These are phyloP conservation scores for Colletotrichum scovillei DNA, from an alignment of 2,329 filamentous ascomycete species.

Conservation along the genomic window DNA sequence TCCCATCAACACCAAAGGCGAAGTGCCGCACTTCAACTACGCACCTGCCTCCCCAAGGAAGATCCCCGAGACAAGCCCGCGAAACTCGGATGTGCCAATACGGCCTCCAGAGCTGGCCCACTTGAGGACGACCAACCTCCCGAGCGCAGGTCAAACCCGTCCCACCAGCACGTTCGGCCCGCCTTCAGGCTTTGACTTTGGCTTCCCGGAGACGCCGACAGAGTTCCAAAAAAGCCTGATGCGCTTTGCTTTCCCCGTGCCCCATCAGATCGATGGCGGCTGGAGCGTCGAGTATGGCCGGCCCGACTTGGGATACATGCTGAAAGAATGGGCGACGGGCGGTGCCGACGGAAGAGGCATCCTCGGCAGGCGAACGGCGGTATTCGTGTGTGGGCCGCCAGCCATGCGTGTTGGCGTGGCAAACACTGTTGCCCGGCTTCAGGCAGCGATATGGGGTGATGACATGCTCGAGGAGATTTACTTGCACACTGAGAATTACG, in stretches of 20 bases:
- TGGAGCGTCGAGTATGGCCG: conserved; percentile 95
- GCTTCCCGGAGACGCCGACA: conserved; percentile 85
- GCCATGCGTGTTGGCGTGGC: conserved; percentile 89
- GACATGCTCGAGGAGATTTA: conserved; percentile 88
- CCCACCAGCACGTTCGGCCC: conserved; percentile 69
- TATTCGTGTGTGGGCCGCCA: conserved; percentile 93
- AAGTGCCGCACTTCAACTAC: conserved; percentile 69
- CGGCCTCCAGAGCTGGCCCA: conserved; percentile 67
- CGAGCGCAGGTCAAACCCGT: conserved; percentile 46
- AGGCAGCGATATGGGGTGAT: conserved; percentile 85
- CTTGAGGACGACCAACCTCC: conserved; percentile 60
- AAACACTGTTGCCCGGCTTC: conserved; percentile 84
- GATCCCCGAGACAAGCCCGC: conserved; percentile 38
- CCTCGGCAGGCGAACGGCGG: conserved; percentile 84
- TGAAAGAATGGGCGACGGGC: conserved; percentile 83
- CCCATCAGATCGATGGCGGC: conserved; percentile 77
- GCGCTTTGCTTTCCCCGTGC: conserved; percentile 86
- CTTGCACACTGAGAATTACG: conserved; percentile 95
- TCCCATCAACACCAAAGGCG: conserved; percentile 58
- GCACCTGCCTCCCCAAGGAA: conserved; percentile 57
- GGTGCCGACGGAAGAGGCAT: conserved; percentile 73
- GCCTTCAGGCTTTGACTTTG: conserved; percentile 77
- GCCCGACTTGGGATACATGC: conserved; percentile 87
- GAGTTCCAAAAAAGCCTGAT: conserved; percentile 91
- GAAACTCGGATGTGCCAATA: conserved; percentile 42